Evolutionary conservation across 1,284 basidiomycete genomes (phyloP).

Genomic region (Cutaneotrichosporon daszewskae): DNA sequence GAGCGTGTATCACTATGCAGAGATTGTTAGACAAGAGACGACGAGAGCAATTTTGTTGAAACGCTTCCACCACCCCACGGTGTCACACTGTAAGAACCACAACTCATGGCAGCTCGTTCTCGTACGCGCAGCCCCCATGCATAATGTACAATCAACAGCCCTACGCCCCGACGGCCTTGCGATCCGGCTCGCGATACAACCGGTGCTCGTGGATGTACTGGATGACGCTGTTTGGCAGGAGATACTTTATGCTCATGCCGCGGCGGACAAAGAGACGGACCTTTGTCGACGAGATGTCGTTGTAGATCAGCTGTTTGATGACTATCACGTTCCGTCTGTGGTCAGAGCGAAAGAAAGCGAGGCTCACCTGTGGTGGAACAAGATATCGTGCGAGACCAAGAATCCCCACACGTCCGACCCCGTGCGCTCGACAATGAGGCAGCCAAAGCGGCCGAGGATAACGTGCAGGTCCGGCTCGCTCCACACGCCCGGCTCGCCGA

Average conservation of each 20-base stretch:
- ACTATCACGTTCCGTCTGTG: slow-evolving; percentile 76
- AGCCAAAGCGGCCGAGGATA: slow-evolving; percentile 90
- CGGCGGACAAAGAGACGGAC: slow-evolving; percentile 81
- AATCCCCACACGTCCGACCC: slow-evolving; percentile 78
- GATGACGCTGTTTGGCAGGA: slow-evolving; percentile 84
- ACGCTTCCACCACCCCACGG: too few relatives aligned
- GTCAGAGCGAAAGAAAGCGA: not conserved
- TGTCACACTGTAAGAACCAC: too few relatives aligned
- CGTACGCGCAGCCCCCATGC: too few relatives aligned
- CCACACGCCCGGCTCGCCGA: slow-evolving; percentile 96
- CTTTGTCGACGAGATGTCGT: slow-evolving; percentile 96
- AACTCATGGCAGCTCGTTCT: too few relatives aligned
- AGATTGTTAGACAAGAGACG: too few relatives aligned
- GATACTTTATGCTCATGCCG: slow-evolving; percentile 88
- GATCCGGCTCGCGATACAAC: slow-evolving; percentile 35
- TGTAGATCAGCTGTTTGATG: slow-evolving; percentile 93
- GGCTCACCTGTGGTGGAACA: slow-evolving; percentile 51
- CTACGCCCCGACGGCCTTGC: slow-evolving; percentile 7
- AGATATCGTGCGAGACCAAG: slow-evolving; percentile 54
- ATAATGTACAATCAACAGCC: not conserved
- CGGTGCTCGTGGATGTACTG: slow-evolving; percentile 75
- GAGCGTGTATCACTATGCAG: too few relatives aligned
- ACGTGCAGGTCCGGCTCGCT: slow-evolving; percentile 88
- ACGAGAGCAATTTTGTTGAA: too few relatives aligned
- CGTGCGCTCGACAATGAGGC: slow-evolving; percentile 89